Evolutionary conservation across 2,329 filamentous ascomycete species (phyloP).

Genomic region (Cladosporium velox): DNA sequence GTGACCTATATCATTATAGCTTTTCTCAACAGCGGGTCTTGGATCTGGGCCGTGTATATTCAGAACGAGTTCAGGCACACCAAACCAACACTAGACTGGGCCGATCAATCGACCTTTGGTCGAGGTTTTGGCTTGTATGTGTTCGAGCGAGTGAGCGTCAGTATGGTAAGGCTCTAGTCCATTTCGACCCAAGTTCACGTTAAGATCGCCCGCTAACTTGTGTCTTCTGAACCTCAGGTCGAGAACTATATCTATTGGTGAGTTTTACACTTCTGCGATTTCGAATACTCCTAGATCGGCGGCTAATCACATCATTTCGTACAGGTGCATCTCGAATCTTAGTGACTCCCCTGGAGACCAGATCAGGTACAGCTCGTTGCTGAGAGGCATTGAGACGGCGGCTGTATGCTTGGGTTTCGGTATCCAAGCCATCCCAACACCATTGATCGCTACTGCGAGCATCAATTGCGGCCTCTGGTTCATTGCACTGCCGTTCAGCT

Average conservation of each 20-base stretch:
- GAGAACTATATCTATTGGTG: conserved; percentile 17
- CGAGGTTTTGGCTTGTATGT: conserved; percentile 18
- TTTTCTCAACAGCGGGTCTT: conserved; percentile 23
- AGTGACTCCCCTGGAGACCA: conserved; percentile 12
- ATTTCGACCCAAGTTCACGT: background rate
- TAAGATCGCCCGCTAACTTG: background rate
- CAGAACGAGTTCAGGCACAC: conserved; percentile 43
- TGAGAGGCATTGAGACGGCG: conserved; percentile 17
- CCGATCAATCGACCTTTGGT: conserved; percentile 24
- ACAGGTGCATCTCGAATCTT: conserved; percentile 13
- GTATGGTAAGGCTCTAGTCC: background rate
- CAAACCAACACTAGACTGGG: conserved; percentile 47
- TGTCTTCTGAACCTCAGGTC: background rate
- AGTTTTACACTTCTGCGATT: too few species aligned
- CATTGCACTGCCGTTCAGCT: conserved; percentile 17
- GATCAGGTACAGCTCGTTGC: conserved; percentile 17
- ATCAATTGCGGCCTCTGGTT: conserved; percentile 18
- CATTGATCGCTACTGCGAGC: conserved; percentile 14
- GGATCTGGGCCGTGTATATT: conserved; percentile 27
- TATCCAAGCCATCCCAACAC: conserved; percentile 14
- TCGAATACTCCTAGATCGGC: background rate
- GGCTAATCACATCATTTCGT: background rate
- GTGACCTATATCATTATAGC: conserved; percentile 23
- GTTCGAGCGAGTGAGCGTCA: conserved; percentile 16
- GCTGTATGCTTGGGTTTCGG: conserved; percentile 18